Conservation (phyloP, 208 protist genomes). For the Trypanosoma melophagium region DNA sequence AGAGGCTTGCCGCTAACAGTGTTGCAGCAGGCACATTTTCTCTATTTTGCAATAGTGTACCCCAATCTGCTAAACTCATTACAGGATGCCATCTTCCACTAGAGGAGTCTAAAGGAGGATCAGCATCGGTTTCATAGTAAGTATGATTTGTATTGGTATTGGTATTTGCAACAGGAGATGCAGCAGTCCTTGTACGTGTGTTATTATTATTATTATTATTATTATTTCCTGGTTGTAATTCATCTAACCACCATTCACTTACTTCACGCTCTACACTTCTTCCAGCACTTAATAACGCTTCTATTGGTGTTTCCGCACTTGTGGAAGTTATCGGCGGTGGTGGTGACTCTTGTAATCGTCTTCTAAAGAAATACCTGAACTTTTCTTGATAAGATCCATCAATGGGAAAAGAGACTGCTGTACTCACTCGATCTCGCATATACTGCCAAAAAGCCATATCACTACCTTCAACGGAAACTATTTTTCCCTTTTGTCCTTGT, state of each 20-base stretch:
- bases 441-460: background rate
- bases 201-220: too few species aligned
- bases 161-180: background rate
- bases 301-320: background rate
- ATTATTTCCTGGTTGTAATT: background rate
- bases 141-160: background rate
- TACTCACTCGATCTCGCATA: background rate
- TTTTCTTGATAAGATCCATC: too few species aligned
- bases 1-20: too few species aligned
- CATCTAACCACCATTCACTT: constrained; percentile 6
- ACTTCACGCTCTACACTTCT: constrained; percentile 12
- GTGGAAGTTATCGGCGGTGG: background rate
- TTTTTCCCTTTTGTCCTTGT: background rate
- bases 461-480: background rate
- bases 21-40: background rate
- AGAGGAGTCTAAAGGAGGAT: background rate
- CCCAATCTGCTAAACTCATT: constrained; percentile 5
- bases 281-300: background rate
- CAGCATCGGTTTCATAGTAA: background rate
- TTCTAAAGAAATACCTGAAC: too few species aligned
- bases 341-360: background rate
- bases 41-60: background rate
- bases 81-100: background rate
- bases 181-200: too few species aligned
- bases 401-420: too few species aligned